phyloP scores from a whole-genome alignment of 73 alveolate genomes.

The Stentor roeselii region DNA sequence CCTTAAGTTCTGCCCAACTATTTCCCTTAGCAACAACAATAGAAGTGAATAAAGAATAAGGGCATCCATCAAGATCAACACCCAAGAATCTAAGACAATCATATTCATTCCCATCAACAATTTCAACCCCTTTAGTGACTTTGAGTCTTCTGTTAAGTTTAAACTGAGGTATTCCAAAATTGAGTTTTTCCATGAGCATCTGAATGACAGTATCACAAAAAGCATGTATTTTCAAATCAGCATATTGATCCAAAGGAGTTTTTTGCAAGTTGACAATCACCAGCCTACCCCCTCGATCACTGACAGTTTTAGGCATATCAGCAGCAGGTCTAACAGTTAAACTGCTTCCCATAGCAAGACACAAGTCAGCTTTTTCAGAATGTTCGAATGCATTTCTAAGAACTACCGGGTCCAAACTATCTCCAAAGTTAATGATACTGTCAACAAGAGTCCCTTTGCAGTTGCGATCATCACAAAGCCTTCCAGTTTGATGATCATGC shows the following conservation, averaged over 20 bases:
- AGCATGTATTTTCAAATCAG: conserved; percentile 56
- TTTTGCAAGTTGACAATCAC: conserved; percentile 62
- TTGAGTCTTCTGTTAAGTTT: conserved; percentile 42
- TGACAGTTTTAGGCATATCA: conserved; percentile 72
- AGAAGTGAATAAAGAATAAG: neutral
- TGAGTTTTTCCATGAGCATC: conserved; percentile 54
- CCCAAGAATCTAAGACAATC: conserved; percentile 39
- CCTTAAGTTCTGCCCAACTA: conserved; percentile 20
- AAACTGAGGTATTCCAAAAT: conserved; percentile 55
- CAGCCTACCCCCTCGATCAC: conserved; percentile 52
- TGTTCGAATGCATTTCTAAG: conserved; percentile 51
- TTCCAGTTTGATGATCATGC: conserved; percentile 71
- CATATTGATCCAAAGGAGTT: conserved; percentile 65
- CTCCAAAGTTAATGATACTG: conserved; percentile 59
- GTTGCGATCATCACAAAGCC: conserved; percentile 66
- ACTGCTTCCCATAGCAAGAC: conserved; percentile 87
- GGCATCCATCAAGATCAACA: conserved; percentile 31
- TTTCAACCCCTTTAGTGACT: conserved; percentile 25
- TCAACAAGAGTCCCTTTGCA: conserved; percentile 70
- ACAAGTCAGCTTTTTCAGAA: conserved; percentile 71
- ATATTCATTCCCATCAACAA: conserved; percentile 21
- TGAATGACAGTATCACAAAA: conserved; percentile 68
- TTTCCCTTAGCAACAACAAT: conserved; percentile 18
- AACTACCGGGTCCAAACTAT: conserved; percentile 53
- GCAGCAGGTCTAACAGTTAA: conserved; percentile 94